Base-by-base conservation (phyloP, 441 rosid species). In the Mallotus japonicus region DNA sequence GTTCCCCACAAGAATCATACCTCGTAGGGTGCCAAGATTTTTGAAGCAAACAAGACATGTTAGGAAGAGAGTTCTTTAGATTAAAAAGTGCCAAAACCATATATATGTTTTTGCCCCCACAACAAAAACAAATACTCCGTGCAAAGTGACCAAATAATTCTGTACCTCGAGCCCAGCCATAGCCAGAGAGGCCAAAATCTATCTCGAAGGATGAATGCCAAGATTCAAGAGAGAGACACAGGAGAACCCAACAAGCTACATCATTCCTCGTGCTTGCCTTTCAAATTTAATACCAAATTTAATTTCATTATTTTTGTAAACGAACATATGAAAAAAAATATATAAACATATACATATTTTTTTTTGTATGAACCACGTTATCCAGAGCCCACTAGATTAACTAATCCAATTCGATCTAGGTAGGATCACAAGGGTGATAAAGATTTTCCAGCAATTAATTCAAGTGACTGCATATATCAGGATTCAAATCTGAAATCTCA, bases 241-340 rank as follows among this genome's bases (percentile, higher is more conserved):
- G 2, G 40, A 17, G 15, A 37, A 50, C 20, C 70, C 60, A 74
- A 64, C 83, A 80, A 62, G 74, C 81, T 73, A 67, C 86, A 88
- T 86, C 90, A 86, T 86, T 86, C 87, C 84, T 87, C 92, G 86
- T 85, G 87, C 88, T 78, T 56, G 15, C 54, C 74, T 46, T 54
- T 44, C 51, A 47, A 78, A 55, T 49, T 19, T 20, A 24, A 47
- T 12, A 32, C 15, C 32, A 28, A 49, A 32, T 46, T 11, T 8
- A 60, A 10, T 19, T 37, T 56, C 6, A 14, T 24, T 11, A 17
- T 55, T 19, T 3, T 6, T 6, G 24, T 44, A 19, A 24, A 20
- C 2, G 12, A 5, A 11, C 13, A 70, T 67, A 7, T 19, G 66
- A 28, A 22, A 15, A 28, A 2, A 50, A 14, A 67, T 6, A 28